Base-by-base conservation (phyloP, 2,329 filamentous ascomycete species). In the Pyricularia pennisetigena region DNA sequence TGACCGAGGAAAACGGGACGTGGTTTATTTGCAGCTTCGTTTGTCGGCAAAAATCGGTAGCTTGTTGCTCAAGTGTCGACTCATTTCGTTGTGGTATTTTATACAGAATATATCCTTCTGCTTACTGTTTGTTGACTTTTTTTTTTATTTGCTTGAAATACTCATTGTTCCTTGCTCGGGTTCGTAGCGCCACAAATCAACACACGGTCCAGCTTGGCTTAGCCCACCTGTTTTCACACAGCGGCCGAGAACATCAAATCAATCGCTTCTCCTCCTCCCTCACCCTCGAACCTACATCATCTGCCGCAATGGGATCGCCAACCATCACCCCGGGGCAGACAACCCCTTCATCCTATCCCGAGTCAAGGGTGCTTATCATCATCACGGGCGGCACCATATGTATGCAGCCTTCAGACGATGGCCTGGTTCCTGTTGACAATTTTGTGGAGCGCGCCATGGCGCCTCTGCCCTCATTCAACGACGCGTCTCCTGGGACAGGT, bases 351-450 rank as follows among this genome's bases (percentile, higher is more conserved):
- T 26, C 75, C 9, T 82, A 82, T 69, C 90, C 90, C 12, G 92
- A 96, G 77, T 92, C 92, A 28, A 85, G 91, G 69, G 91, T 97
- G 14, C 83, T 97, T 71, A 90, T 97, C 74, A 92, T 97, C 78
- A 94, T 96, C 82, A 97, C 94, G 14, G 93, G 92, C 70, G 91
- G 90, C 63, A 93, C 90, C 7, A 97, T 97, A 74, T 97, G 93
- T 80, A 97, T 97, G 94, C 88, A 90, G 75, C 89, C 88, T 68
- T 93, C 92, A 10, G 85, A 86, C 9, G 87, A 93, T 72, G 94
- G 94, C 0, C 87, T 97, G 68, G 84, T 95, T 49, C 94, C 94
- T 6, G 90, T 91, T 68, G 82, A 87, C 73, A 90, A 91, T 3
- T 97, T 97, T 76, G 82, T 97, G 63, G 86, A 95, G 73, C 88